A percentile compares a stretch with the other conserved stretches of the same genome.
Evolutionary conservation across 805 yeast genomes (phyloP).

Genomic region (Kuraishia piskuri): DNA sequence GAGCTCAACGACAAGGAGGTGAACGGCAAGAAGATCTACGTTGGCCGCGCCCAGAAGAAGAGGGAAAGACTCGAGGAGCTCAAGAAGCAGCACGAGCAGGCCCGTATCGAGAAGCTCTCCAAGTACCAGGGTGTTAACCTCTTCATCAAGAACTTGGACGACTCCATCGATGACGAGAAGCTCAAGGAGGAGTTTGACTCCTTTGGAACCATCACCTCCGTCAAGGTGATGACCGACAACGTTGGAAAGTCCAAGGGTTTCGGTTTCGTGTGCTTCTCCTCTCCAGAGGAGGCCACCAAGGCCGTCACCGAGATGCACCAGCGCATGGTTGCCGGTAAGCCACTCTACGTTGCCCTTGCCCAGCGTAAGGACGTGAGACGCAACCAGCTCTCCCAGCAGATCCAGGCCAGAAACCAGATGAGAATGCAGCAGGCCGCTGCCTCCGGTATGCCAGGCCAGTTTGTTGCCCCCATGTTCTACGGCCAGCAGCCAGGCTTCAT

Average conservation of each 20-base stretch:
- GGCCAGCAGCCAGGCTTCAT: conserved; percentile 73
- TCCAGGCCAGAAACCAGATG: conserved; percentile 96
- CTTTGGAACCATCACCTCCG: conserved; percentile 92
- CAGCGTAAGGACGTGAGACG: conserved; percentile 98
- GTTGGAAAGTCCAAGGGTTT: conserved; percentile 94
- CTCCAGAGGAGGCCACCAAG: conserved; percentile 98
- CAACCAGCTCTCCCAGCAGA: conserved; percentile 94
- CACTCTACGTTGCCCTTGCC: conserved; percentile 96
- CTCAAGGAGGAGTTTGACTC: conserved; percentile 88
- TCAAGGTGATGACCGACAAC: conserved; percentile 93
- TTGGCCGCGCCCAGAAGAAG: conserved; percentile 99
- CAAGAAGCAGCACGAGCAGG: conserved; percentile 88
- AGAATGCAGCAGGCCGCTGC: conserved; percentile 97
- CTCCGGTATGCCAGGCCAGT: conserved; percentile 79
- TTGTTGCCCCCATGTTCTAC: conserved; percentile 80
- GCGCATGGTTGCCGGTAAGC: conserved; percentile 90
- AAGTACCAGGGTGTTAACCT: conserved; percentile 97
- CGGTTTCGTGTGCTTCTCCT: conserved; percentile 95
- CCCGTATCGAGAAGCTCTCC: conserved; percentile 82
- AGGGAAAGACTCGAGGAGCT: conserved; percentile 94
- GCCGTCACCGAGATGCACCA: conserved; percentile 98
- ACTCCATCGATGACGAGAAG: conserved; percentile 82
- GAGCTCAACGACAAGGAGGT: conserved; percentile 82
- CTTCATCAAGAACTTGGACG: conserved; percentile 95
- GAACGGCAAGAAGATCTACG: conserved; percentile 80